These are phyloP conservation scores for Globisporangium yorkense DNA, from an alignment of 352 stramenopile species.

Conservation along the genomic window DNA sequence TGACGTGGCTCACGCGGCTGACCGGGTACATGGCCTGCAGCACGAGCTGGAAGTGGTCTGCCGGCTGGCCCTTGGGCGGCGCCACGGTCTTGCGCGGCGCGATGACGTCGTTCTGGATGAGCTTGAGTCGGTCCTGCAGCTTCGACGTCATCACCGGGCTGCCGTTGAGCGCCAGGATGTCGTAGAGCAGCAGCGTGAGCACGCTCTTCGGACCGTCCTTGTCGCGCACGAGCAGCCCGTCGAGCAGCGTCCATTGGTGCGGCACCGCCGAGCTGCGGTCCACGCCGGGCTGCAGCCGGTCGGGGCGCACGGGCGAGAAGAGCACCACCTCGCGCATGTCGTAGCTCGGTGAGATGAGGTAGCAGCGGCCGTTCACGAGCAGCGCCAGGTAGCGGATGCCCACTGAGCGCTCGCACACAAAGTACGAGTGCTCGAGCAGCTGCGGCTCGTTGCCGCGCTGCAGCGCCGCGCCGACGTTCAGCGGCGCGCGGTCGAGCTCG, in stretches of 20 bases:
- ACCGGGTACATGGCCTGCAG: conserved; percentile 83
- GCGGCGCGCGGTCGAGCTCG: conserved; percentile 64
- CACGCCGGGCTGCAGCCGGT: conserved; percentile 64
- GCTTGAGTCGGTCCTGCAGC: conserved; percentile 79
- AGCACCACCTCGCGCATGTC: conserved; percentile 75
- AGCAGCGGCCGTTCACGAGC: conserved; percentile 74
- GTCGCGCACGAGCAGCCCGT: conserved; percentile 77
- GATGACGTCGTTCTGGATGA: conserved; percentile 89
- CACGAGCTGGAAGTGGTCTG: conserved; percentile 78
- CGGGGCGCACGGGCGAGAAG: conserved; percentile 73
- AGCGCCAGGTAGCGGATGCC: conserved; percentile 73
- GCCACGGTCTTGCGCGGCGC: conserved; percentile 70
- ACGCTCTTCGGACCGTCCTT: conserved; percentile 67
- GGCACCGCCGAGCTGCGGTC: conserved; percentile 68
- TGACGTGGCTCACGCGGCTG: conserved; percentile 70
- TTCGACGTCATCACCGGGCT: conserved; percentile 80
- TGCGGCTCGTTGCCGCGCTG: conserved; percentile 68
- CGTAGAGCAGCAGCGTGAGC: conserved; percentile 77
- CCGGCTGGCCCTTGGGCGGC: conserved; percentile 65
- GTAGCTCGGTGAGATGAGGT: conserved; percentile 80
- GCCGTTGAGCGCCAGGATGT: conserved; percentile 83
- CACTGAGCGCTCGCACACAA: conserved; percentile 78
- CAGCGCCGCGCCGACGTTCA: conserved; percentile 68
- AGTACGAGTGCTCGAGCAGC: conserved; percentile 77
- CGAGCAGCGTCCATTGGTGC: conserved; percentile 87